A percentile compares a stretch with the other conserved stretches of the same genome.
Conservation (phyloP, 164 flowering plant genomes). For the Vitis vinifera region DNA sequence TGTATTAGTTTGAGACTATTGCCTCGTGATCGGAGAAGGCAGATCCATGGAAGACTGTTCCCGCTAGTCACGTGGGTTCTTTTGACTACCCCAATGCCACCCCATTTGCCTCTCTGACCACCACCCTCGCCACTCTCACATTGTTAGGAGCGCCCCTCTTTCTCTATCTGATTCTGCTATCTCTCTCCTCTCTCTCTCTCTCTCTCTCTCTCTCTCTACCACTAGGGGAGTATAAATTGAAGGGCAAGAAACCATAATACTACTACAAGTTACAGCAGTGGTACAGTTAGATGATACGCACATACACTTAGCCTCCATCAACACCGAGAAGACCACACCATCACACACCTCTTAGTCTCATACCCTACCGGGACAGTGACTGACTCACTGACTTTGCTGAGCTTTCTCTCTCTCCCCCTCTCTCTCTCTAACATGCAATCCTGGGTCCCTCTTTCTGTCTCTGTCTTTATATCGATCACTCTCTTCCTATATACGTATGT, state of each 20-base stretch:
- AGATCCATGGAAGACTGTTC: slow-evolving; percentile 92
- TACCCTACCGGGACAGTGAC: slow-evolving; percentile 5
- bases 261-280: neutral
- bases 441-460: slow-evolving; percentile 31
- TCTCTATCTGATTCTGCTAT: neutral
- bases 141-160: slow-evolving; percentile 23
- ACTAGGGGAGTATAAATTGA: slow-evolving; percentile 11
- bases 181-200: neutral
- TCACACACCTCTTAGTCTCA: neutral
- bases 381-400: slow-evolving; percentile 8
- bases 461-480: slow-evolving; percentile 5
- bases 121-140: slow-evolving; percentile 8
- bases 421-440: slow-evolving; percentile 18
- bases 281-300: neutral
- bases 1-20: slow-evolving; percentile 24
- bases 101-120: slow-evolving; percentile 23
- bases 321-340: neutral
- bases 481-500: slow-evolving; percentile 7
- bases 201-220: neutral
- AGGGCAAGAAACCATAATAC: neutral
- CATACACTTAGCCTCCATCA: slow-evolving; percentile 4
- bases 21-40: slow-evolving; percentile 90
- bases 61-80: slow-evolving; percentile 87
- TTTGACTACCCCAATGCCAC: slow-evolving; percentile 72
- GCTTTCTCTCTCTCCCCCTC: slow-evolving; percentile 7